phyloP scores from a whole-genome alignment of 2,329 filamentous ascomycete genomes.

The Dendryphion nanum region DNA sequence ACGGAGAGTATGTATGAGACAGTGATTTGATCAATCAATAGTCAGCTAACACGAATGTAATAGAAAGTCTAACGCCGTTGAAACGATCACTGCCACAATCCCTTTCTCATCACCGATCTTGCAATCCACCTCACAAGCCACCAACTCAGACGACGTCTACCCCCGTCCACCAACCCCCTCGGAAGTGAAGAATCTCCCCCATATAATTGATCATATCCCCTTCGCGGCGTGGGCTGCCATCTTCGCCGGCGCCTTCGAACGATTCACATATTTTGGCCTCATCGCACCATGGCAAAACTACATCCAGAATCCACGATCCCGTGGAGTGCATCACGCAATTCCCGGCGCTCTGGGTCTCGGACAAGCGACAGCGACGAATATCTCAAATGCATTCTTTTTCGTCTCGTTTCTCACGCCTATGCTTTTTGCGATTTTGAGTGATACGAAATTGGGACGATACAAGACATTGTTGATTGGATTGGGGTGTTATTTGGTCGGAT shows the following conservation, averaged over 20 bases:
- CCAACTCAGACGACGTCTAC: no score
- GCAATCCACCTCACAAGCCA: no score
- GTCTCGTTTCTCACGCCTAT: constrained; percentile 21
- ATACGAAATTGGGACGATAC: constrained; percentile 36
- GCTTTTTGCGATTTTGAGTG: constrained; percentile 30
- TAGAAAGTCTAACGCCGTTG: no score
- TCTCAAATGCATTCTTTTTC: constrained; percentile 13
- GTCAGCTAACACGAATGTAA: no score
- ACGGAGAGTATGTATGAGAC: no score
- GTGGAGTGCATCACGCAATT: not conserved
- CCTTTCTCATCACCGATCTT: no score
- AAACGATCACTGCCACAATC: no score
- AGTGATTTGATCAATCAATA: no score
- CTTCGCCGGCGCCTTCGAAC: constrained; percentile 8
- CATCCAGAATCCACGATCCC: constrained; percentile 12
- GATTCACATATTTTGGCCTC: constrained; percentile 8
- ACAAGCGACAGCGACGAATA: constrained; percentile 16
- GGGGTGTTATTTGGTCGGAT: constrained; percentile 6
- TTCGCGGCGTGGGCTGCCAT: constrained; percentile 9
- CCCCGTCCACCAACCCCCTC: constrained; percentile 4
- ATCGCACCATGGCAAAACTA: constrained; percentile 15
- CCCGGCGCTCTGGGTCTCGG: constrained; percentile 22
- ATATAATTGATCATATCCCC: constrained; percentile 10
- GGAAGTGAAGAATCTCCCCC: constrained; percentile 8
- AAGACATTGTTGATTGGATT: constrained; percentile 29